Evolutionary conservation across 257 asterid genomes (phyloP).

Genomic region (Leonotis leonurus): DNA sequence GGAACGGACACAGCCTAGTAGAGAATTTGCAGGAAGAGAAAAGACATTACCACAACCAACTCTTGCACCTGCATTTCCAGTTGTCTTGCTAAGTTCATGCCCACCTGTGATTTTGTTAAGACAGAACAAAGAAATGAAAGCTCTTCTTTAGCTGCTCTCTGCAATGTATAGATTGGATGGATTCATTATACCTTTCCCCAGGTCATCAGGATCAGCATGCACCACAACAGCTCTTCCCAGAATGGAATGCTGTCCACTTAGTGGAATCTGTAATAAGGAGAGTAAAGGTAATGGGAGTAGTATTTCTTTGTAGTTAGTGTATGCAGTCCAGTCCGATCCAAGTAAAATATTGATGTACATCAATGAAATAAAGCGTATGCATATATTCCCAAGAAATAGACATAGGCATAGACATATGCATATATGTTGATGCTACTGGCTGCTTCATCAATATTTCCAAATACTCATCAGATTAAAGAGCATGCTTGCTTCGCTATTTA

Average conservation of each 20-base stretch:
- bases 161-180: not conserved
- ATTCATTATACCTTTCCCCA: constrained; percentile 66
- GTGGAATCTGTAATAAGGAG: constrained; percentile 51
- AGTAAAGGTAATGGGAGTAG: too few relatives aligned
- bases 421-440: too few relatives aligned
- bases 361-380: too few relatives aligned
- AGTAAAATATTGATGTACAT: too few relatives aligned
- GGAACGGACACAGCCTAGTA: not conserved
- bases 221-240: constrained; percentile 91
- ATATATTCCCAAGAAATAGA: too few relatives aligned
- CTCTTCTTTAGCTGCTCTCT: not conserved
- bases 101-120: constrained; percentile 43
- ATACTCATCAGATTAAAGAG: not conserved
- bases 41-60: constrained; percentile 66
- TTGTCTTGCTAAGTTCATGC: constrained; percentile 89
- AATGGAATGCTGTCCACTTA: constrained; percentile 68
- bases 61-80: constrained; percentile 93
- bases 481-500: too few relatives aligned
- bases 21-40: too few relatives aligned
- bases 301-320: too few relatives aligned
- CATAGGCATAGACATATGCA: too few relatives aligned
- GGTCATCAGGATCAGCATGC: constrained; percentile 94
- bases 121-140: not conserved
- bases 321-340: too few relatives aligned
- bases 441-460: not conserved